These are phyloP conservation scores for Myochromella boudieri DNA, from an alignment of 768 basidiomycete genomes.

Conservation along the genomic window DNA sequence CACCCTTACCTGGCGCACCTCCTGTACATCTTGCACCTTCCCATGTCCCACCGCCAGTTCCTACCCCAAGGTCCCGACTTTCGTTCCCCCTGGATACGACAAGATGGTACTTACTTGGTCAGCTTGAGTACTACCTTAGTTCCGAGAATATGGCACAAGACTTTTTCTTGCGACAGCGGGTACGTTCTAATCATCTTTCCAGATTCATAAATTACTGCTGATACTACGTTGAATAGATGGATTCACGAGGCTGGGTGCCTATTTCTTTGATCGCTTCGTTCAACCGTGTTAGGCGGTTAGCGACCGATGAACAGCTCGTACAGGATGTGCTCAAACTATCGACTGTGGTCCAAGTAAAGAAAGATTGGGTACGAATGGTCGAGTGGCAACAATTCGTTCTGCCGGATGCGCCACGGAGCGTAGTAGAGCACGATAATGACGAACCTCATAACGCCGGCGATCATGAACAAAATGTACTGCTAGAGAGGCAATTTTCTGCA, in stretches of 20 bases:
- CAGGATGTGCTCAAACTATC: slow-evolving; percentile 70
- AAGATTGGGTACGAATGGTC: slow-evolving; percentile 67
- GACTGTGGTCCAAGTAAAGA: slow-evolving; percentile 64
- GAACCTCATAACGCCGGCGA: slow-evolving; percentile 1
- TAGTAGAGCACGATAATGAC: slow-evolving; percentile 28
- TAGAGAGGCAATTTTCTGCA: slow-evolving; percentile 4
- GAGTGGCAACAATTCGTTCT: slow-evolving; percentile 64
- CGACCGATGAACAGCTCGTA: slow-evolving; percentile 58
- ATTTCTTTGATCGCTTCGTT: slow-evolving; percentile 83
- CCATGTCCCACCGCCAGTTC: slow-evolving; percentile 34
- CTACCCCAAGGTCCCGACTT: slow-evolving; percentile 44
- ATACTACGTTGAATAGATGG: slow-evolving; percentile 62
- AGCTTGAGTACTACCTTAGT: slow-evolving; percentile 92
- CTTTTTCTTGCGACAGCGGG: slow-evolving; percentile 75
- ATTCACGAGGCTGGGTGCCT: slow-evolving; percentile 83
- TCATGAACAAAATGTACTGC: no score
- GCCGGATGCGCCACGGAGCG: slow-evolving; percentile 58
- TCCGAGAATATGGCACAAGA: slow-evolving; percentile 89
- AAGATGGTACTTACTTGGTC: slow-evolving; percentile 69
- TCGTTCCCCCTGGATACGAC: slow-evolving; percentile 65
- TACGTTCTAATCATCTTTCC: slow-evolving; percentile 32
- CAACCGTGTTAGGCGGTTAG: slow-evolving; percentile 75
- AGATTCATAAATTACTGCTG: neutral
- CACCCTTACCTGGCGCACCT: slow-evolving; percentile 24
- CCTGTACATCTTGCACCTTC: slow-evolving; percentile 17